Conservation (phyloP, 1,139 yeast genomes). For the Spencermartinsiella ligniputridi region DNA sequence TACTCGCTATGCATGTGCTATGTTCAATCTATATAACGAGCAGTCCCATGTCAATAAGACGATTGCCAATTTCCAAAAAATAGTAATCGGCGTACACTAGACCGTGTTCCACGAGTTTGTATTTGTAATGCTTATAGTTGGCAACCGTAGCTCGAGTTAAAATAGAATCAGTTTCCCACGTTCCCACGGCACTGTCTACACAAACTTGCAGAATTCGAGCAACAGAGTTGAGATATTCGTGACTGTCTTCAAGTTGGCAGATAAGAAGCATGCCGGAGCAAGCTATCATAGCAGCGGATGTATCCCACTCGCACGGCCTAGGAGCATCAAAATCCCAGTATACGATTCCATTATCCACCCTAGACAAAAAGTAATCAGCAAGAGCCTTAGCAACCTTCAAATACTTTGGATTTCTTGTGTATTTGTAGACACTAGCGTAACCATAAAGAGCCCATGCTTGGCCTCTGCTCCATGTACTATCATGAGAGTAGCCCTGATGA, state of each 20-base stretch:
- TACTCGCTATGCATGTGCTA: too few species aligned
- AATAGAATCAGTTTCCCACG: constrained; percentile 25
- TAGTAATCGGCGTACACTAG: constrained; percentile 19
- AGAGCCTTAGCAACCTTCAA: constrained; percentile 9
- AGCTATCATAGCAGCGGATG: constrained; percentile 32
- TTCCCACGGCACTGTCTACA: constrained; percentile 15
- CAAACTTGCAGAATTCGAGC: constrained; percentile 8
- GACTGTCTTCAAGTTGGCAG: constrained; percentile 20
- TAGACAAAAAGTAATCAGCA: constrained; percentile 26
- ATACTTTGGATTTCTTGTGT: constrained; percentile 22
- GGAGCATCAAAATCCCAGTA: constrained; percentile 35
- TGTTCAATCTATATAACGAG: neutral
- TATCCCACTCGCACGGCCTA: constrained; percentile 25
- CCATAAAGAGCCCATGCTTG: constrained; percentile 34
- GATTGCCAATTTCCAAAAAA: constrained; percentile 17
- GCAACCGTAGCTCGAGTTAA: constrained; percentile 27
- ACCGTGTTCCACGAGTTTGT: constrained; percentile 21
- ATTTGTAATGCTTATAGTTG: constrained; percentile 24
- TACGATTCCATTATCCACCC: constrained; percentile 30
- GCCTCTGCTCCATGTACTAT: constrained; percentile 18
- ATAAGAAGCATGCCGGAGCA: constrained; percentile 27
- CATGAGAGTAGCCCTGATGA: constrained; percentile 5
- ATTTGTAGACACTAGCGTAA: constrained; percentile 26
- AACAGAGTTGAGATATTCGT: constrained; percentile 14
- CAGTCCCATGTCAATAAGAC: constrained; percentile 15